Evolutionary conservation across 805 yeast species (phyloP), one percentile per base, ranked within the genome.

Genomic region (Brettanomyces bruxellensis): DNA sequence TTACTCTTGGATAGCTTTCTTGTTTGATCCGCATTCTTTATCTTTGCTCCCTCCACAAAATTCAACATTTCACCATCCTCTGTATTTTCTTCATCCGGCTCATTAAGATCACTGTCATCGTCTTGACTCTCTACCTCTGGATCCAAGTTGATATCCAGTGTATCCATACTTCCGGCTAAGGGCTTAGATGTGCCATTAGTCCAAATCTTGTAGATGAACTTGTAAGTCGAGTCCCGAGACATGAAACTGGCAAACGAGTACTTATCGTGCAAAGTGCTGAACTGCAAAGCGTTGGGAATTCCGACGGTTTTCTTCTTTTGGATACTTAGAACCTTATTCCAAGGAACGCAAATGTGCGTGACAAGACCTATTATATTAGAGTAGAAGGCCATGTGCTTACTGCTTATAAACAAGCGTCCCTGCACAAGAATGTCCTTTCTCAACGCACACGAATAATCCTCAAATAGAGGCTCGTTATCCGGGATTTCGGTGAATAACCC

Each of bases 331-430:
- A 83, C 77, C 52, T 83, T 86, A 46, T 69, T 73, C 45, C 81
- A 68, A 3, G 86, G 79, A 4, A 83, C 71, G 3, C 71, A 58
- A 18, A 81, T 57, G 49, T 75, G 75, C 1, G 86, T 82, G 1
- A 78, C 79, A 72, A 82, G 74, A 0, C 88, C 88, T 47, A 83
- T 66, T 41, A 83, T 73, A 52, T 80, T 82, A 1, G 87, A 79
- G 51, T 79, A 78, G 62, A 83, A 83, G 53, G 82, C 73, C 14
- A 83, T 60, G 54, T 71, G 72, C 46, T 69, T 66, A 47, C 77
- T 78, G 38, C 80, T 71, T 5, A 83, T 61, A 59, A 77, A 83
- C 57, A 83, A 56, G 50, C 76, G 71, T 14, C 90, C 90, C 51
- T 83, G 90, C 14, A 81, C 69, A 32, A 83, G 62, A 37, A 83